Percentiles rank a stretch among this genome's conserved stretches.
These are phyloP conservation scores for Halteria grandinella DNA, from an alignment of 73 alveolate species.

Conservation along the genomic window DNA sequence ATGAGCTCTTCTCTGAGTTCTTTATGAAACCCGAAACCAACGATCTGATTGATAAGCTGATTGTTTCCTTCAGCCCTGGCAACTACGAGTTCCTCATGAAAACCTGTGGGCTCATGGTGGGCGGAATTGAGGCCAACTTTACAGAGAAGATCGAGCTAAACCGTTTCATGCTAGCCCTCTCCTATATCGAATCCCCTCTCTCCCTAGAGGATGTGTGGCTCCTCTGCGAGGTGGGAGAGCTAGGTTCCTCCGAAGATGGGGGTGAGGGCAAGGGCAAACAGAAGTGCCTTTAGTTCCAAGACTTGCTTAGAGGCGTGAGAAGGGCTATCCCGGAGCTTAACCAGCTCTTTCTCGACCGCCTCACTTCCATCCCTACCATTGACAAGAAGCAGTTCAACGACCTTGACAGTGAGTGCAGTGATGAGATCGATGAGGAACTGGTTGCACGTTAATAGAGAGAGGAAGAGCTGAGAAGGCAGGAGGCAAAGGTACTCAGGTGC, in stretches of 20 bases:
- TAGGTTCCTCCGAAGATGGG: slow-evolving; percentile 46
- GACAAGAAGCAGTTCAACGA: slow-evolving; percentile 22
- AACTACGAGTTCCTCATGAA: slow-evolving; percentile 37
- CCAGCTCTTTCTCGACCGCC: slow-evolving; percentile 17
- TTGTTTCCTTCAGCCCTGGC: slow-evolving; percentile 13
- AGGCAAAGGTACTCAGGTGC: slow-evolving; percentile 30
- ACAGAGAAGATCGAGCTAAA: slow-evolving; percentile 20
- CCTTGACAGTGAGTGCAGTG: slow-evolving; percentile 33
- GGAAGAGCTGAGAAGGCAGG: slow-evolving; percentile 34
- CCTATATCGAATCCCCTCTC: slow-evolving; percentile 7
- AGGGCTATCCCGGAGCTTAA: slow-evolving; percentile 39
- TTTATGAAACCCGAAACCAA: background rate
- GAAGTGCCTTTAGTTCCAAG: slow-evolving; percentile 17
- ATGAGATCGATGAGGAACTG: slow-evolving; percentile 36
- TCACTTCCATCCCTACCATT: slow-evolving; percentile 4
- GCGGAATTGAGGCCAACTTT: slow-evolving; percentile 36
- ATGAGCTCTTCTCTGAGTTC: slow-evolving; percentile 2
- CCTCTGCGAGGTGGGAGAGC: background rate
- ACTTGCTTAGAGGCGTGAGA: slow-evolving; percentile 25
- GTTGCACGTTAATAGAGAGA: slow-evolving; percentile 23
- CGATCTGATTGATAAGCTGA: slow-evolving; percentile 5
- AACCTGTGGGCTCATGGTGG: slow-evolving; percentile 35
- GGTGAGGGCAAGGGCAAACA: slow-evolving; percentile 14
- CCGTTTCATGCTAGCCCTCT: slow-evolving; percentile 23
- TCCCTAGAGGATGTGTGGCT: slow-evolving; percentile 37